These are phyloP conservation scores for Metschnikowia continentalis DNA, from an alignment of 805 yeast species.

Conservation along the genomic window DNA sequence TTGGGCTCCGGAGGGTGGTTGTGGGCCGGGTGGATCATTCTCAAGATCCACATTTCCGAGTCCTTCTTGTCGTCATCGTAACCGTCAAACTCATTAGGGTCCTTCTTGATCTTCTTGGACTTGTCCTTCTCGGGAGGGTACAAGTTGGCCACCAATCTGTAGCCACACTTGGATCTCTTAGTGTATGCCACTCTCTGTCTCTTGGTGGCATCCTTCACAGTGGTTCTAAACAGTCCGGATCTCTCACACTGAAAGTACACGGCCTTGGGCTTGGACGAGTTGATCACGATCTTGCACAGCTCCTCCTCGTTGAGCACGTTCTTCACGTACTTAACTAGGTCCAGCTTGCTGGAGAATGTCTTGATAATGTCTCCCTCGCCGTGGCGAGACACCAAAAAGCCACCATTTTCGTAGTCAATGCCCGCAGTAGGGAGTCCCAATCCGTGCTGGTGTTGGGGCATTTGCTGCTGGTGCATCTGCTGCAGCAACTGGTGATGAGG, in stretches of 20 bases:
- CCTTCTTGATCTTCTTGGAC: conserved; percentile 28
- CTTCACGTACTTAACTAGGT: conserved; percentile 32
- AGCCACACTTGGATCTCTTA: conserved; percentile 44
- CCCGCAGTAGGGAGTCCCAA: conserved; percentile 18
- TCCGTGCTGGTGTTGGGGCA: conserved; percentile 19
- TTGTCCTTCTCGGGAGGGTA: conserved; percentile 44
- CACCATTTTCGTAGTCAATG: conserved; percentile 20
- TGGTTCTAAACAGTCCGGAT: conserved; percentile 43
- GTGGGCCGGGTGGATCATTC: conserved; percentile 45
- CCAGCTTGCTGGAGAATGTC: conserved; percentile 20
- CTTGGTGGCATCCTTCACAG: conserved; percentile 43
- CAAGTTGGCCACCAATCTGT: conserved; percentile 35
- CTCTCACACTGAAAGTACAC: conserved; percentile 46
- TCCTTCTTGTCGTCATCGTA: conserved; percentile 20
- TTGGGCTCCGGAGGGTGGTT: conserved; percentile 43
- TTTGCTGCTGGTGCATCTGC: conserved; percentile 19
- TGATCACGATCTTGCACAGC: conserved; percentile 42
- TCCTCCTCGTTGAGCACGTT: conserved; percentile 33
- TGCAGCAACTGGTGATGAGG: conserved; percentile 19
- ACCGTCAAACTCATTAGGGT: conserved; percentile 22
- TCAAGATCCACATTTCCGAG: conserved; percentile 42
- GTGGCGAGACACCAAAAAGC: conserved; percentile 18
- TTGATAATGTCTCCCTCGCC: conserved; percentile 22
- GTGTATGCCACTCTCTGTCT: conserved; percentile 46
- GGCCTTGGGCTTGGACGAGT: conserved; percentile 45